Evolutionary conservation across 164 flowering plant genomes (phyloP).

Genomic region (Euptelea pleiosperma): DNA sequence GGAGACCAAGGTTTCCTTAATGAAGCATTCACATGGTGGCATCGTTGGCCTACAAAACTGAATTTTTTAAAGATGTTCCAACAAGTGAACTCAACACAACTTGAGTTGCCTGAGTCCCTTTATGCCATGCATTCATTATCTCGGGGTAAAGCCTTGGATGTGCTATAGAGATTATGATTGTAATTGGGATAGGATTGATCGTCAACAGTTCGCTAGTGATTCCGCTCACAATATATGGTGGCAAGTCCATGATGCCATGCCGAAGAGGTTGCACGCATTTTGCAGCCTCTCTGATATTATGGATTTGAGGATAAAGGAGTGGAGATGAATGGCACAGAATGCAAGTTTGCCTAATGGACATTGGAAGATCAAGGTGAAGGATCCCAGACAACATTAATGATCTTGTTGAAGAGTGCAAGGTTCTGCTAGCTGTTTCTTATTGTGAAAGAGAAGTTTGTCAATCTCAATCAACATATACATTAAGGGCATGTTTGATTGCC

Average conservation of each 20-base stretch:
- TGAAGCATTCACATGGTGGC: slow-evolving; percentile 86
- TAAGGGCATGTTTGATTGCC: too few species aligned
- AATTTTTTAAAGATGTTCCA: slow-evolving; percentile 40
- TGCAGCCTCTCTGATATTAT: slow-evolving; percentile 36
- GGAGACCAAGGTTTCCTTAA: too few species aligned
- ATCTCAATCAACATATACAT: too few species aligned
- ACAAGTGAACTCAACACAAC: background rate
- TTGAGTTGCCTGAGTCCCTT: slow-evolving; percentile 14
- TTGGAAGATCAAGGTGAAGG: too few species aligned
- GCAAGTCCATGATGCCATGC: slow-evolving; percentile 55
- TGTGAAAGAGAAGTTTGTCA: too few species aligned
- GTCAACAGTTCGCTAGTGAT: slow-evolving; percentile 47
- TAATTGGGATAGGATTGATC: slow-evolving; percentile 49
- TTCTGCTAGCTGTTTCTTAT: too few species aligned
- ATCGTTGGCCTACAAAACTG: slow-evolving; percentile 39
- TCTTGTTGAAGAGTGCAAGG: too few species aligned
- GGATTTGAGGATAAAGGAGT: slow-evolving; percentile 23
- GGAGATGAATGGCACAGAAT: slow-evolving; percentile 34
- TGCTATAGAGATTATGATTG: slow-evolving; percentile 78
- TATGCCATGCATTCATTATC: slow-evolving; percentile 59
- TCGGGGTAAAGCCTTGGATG: slow-evolving; percentile 79
- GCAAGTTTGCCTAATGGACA: slow-evolving; percentile 35
- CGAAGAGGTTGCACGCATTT: slow-evolving; percentile 26
- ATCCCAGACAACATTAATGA: slow-evolving; percentile 34
- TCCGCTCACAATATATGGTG: slow-evolving; percentile 56